Evolutionary conservation across 331 rosid species (phyloP), one percentile per base, ranked within the genome.

Genomic region (Phaseolus coccineus): DNA sequence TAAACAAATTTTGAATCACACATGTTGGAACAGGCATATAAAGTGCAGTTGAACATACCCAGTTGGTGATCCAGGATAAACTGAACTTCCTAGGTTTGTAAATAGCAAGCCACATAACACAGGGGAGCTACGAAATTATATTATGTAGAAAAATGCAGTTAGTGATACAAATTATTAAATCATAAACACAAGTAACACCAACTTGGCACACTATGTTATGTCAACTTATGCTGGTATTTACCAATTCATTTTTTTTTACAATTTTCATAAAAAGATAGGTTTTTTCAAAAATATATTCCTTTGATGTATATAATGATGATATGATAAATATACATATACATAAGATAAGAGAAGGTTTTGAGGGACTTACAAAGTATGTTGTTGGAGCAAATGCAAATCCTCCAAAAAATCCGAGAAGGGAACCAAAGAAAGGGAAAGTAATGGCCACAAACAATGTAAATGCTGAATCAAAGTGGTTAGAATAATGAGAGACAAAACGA

Each of bases 311-410:
- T 33, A 33, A 33, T 33, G 5, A 6, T 35, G 40, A 35, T 35
- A 5, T 35, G 40, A 5, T 35, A 35, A 1, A 4, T 35, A 37
- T 19, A 19, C 22, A 19, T 28, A 28, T 28, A 28, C 2, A 28
- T 28, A 28, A 28, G 2, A 28, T 37, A 37, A 5, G 39, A 35
- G 39, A 58, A 39, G 10, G 7, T 0, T 2, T 47, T 10, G 27
- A 57, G 64, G 31, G 55, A 15, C 94, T 91, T 87, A 90, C 96
- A 67, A 85, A 94, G 74, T 94, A 90, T 62, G 96, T 85, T 64
- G 97, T 90, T 28, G 97, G 97, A 31, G 98, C 90, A 79, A 85
- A 94, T 56, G 91, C 96, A 68, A 94, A 92, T 74, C 96, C 98
- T 76, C 97, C 96, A 8, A 92, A 87, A 59, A 94, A 92, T 57